Evolutionary conservation across 139 green algal species (phyloP), one percentile per base, ranked within the genome.

Genomic region (Trebouxia sp.): DNA sequence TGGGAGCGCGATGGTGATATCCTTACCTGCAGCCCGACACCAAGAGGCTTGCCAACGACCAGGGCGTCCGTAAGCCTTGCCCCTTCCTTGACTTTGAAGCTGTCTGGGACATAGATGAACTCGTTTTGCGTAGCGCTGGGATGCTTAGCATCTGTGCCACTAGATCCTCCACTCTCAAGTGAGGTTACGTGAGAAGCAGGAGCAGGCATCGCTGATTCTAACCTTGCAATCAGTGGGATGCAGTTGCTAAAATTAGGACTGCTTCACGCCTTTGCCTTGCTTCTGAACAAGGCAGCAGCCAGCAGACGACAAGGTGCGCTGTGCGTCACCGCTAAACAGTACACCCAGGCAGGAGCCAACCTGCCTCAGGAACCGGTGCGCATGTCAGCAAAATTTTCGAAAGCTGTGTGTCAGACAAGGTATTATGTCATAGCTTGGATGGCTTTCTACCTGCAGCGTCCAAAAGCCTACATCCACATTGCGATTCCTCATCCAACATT

Each of bases 21-120:
- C 15, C 32, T 6, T 30, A 81, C 76, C 76, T 81, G 76, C 14
- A 81, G 47, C 5, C 76, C 76, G 15, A 48, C 58, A n/a, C 76
- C 76, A 8, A 81, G 53, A 39, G 47, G 10, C 76, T 74, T 81
- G 39, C 76, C 76, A 28, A 81, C 42, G 20, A 37, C 26, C 37
- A 81, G 55, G 15, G 53, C 32, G 11, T 81, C 76, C 24, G 76
- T 81, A 5, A 81, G 76, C 38, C 30, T 48, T 7, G 22, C 35
- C 4, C 76, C 76, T 30, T 81, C 76, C 9, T 39, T 45, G n/a
- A 65, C 76, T 17, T 65, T 67, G 38, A 67, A 81, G 53, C 58
- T 35, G 28, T 65, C 30, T 17, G 39, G 30, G 6, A 81, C 76
- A 45, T 69, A 75, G 37, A 81, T 81, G 76, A 43, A 51, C 39